Evolutionary conservation across 805 yeast species (phyloP), one percentile per base, ranked within the genome.

Genomic region (Candida vaughaniae): DNA sequence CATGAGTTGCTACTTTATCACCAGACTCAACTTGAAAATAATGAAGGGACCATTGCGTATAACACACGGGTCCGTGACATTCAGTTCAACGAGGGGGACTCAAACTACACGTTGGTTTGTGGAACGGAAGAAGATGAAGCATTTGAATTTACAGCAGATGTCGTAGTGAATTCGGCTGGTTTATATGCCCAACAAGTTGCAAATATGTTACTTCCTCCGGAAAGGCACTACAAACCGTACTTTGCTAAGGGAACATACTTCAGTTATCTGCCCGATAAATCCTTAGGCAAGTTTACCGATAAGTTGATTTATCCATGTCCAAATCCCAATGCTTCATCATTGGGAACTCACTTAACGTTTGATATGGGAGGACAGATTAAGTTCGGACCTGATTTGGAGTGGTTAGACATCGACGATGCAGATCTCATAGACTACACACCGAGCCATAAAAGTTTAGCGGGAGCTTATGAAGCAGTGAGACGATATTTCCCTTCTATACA

Each of bases 321-420:
- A 1, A 79, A 82, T n/a, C 73, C 73, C 5, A 74, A 77, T 35
- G 75, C 80, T 0, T 71, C 84, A n/a, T 85, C 95, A 0, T 64
- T 90, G 38, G 97, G 97, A 0, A 85, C 93, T 0, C 97, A 89
- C 63, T 62, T 90, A 43, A 89, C 97, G 0, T 63, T 90, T 20
- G 95, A 86, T 51, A 60, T 89, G 37, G 89, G 85, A 3, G 93
- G 95, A 0, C 82, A 80, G 47, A 61, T 89, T 18, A 73, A 77
- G 45, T 89, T 89, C 55, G 97, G 97, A 0, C 96, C 96, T 0
- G 96, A 90, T 55, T 59, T 87, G 27, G 93, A 88, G 56, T 88
- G 95, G 86, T 77, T 85, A 2, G 74, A 71, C 22, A 43, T 54
- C 2, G 42, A 43, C 3, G 49, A 54, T 22, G 63, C 72, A 1